A percentile compares a stretch with the other conserved stretches of the same genome.
phyloP scores from a whole-genome alignment of 345 rosid genomes.

The Eucalyptus marginata region DNA sequence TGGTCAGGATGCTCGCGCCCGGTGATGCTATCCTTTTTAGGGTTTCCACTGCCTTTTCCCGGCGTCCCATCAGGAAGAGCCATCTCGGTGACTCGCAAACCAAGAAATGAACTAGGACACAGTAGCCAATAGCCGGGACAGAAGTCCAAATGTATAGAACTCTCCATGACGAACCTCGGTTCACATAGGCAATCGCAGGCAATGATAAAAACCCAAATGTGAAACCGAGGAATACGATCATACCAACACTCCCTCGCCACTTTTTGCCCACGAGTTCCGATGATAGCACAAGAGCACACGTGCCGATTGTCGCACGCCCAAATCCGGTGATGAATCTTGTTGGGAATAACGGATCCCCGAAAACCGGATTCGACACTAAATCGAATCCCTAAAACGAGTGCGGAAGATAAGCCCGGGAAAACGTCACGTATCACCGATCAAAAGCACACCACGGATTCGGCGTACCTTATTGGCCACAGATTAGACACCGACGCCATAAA shows the following conservation, averaged over 20 bases:
- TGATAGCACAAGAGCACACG: slow-evolving; percentile 36
- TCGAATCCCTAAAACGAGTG: too few species aligned
- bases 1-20: neutral
- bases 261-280: slow-evolving; percentile 36
- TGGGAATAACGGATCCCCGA: too few species aligned
- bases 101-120: slow-evolving; percentile 10
- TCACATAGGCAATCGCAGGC: slow-evolving; percentile 30
- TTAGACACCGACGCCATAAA: too few species aligned
- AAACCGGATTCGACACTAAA: too few species aligned
- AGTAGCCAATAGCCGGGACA: slow-evolving; percentile 21
- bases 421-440: too few species aligned
- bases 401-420: too few species aligned
- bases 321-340: slow-evolving; percentile 40
- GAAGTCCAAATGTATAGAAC: slow-evolving; percentile 38
- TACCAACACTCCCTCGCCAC: slow-evolving; percentile 38
- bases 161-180: slow-evolving; percentile 37
- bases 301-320: slow-evolving; percentile 40
- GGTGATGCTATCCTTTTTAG: slow-evolving; percentile 28
- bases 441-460: too few species aligned
- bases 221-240: slow-evolving; percentile 30
- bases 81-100: slow-evolving; percentile 53
- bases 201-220: slow-evolving; percentile 36
- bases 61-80: slow-evolving; percentile 40
- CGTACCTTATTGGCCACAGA: too few species aligned
- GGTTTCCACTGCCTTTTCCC: slow-evolving; percentile 35